phyloP scores from a whole-genome alignment of 192 early-diverging fungal species.

The Chytriomyces confervae region DNA sequence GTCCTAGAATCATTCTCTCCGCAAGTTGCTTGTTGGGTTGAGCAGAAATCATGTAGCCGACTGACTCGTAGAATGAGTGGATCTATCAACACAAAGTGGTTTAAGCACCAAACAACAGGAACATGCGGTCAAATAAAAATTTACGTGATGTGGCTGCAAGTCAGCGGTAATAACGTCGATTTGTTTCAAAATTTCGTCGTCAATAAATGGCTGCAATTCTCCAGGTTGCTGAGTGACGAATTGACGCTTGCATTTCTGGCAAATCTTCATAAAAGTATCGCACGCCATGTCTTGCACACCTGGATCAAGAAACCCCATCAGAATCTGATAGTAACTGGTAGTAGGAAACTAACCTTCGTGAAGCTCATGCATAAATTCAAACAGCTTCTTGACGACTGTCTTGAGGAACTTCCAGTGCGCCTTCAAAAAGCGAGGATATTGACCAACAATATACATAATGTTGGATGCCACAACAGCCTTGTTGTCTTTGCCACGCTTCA shows the following conservation, averaged over 20 bases:
- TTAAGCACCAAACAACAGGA: not conserved
- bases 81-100: slow-evolving; percentile 52
- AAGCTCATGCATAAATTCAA: slow-evolving; percentile 99
- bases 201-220: slow-evolving; percentile 87
- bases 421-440: slow-evolving; percentile 99
- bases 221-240: slow-evolving; percentile 93
- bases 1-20: slow-evolving; percentile 80
- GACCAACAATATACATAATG: slow-evolving; percentile 99
- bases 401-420: slow-evolving; percentile 99
- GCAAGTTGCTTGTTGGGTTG: slow-evolving; percentile 80
- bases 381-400: slow-evolving; percentile 99
- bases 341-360: slow-evolving; percentile 74
- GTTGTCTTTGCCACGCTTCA: slow-evolving; percentile 99
- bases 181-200: slow-evolving; percentile 87
- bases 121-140: not conserved
- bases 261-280: slow-evolving; percentile 99
- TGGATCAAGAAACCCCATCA: slow-evolving; percentile 28
- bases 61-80: slow-evolving; percentile 98
- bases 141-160: slow-evolving; percentile 84
- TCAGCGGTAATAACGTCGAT: slow-evolving; percentile 88
- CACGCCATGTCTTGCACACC: slow-evolving; percentile 99
- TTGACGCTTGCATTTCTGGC: slow-evolving; percentile 95
- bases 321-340: not conserved
- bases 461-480: slow-evolving; percentile 99
- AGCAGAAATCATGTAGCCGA: slow-evolving; percentile 97